Conservation (phyloP, 2,329 filamentous ascomycete genomes). For the Podosphaera aphanis region DNA sequence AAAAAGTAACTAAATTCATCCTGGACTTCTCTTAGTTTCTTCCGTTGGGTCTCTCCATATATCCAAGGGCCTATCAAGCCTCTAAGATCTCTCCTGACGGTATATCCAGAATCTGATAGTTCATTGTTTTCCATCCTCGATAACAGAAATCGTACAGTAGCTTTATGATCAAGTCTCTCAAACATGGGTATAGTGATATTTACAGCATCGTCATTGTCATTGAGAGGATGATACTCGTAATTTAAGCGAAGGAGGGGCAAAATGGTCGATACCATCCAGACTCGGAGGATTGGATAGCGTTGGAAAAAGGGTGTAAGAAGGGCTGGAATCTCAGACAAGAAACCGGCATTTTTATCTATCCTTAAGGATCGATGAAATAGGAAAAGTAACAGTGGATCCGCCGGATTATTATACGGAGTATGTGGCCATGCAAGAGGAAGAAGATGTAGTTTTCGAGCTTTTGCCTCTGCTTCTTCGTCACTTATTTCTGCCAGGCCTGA, state of each 20-base stretch:
- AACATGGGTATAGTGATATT: slow-evolving; percentile 37
- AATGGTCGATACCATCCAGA: slow-evolving; percentile 45
- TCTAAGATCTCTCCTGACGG: slow-evolving; percentile 39
- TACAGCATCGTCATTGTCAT: slow-evolving; percentile 11
- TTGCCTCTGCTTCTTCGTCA: slow-evolving; percentile 39
- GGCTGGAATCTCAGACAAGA: slow-evolving; percentile 42
- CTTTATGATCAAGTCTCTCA: slow-evolving; percentile 31
- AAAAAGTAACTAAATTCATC: slow-evolving; percentile 4
- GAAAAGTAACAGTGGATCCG: slow-evolving; percentile 37
- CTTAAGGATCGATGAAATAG: slow-evolving; percentile 42
- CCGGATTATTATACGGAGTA: slow-evolving; percentile 22
- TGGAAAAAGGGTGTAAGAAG: slow-evolving; percentile 45
- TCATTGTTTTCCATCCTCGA: slow-evolving; percentile 23
- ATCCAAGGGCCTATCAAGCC: slow-evolving; percentile 53
- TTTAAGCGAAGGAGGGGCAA: slow-evolving; percentile 46
- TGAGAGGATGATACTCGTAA: slow-evolving; percentile 39
- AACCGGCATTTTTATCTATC: slow-evolving; percentile 49
- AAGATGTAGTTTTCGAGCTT: slow-evolving; percentile 37
- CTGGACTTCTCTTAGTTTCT: slow-evolving; percentile 13
- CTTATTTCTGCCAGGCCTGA: slow-evolving; percentile 32
- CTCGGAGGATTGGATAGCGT: slow-evolving; percentile 33
- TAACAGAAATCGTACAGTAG: slow-evolving; percentile 37
- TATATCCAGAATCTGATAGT: slow-evolving; percentile 7
- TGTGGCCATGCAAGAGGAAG: slow-evolving; percentile 29
- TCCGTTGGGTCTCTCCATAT: slow-evolving; percentile 31